Conservation (phyloP, 768 basidiomycete genomes). For the Tricholomella constricta region DNA sequence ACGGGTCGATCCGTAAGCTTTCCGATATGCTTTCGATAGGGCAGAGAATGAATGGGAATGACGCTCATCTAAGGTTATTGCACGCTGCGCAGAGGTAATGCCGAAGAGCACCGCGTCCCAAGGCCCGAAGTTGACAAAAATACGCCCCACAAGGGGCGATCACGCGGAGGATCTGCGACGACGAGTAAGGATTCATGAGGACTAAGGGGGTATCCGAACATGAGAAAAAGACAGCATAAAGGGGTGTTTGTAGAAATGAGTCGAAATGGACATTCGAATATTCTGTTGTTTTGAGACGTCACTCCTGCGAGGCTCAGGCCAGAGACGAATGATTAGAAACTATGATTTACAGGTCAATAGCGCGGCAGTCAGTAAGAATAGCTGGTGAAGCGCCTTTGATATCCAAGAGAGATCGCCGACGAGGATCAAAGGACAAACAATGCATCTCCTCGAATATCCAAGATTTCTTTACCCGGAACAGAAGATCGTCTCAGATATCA, state of each 20-base stretch:
- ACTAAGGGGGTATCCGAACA: neutral
- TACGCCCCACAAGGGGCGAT: neutral
- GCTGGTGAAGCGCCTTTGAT: neutral
- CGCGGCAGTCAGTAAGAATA: neutral
- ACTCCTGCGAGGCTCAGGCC: neutral
- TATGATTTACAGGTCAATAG: neutral
- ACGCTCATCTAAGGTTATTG: neutral
- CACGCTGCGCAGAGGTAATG: neutral
- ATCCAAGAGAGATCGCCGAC: neutral
- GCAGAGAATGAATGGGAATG: neutral
- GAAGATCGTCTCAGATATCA: constrained; percentile 44
- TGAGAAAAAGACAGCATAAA: neutral
- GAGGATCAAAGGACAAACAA: neutral
- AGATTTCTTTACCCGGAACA: neutral
- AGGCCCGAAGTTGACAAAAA: neutral
- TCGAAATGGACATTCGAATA: neutral
- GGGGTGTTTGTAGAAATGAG: neutral
- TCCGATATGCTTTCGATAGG: constrained; percentile 3
- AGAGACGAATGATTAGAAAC: neutral
- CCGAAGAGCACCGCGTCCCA: neutral
- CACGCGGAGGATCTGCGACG: neutral
- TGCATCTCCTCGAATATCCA: neutral
- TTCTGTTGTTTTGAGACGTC: neutral
- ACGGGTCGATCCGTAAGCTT: constrained; percentile 6
- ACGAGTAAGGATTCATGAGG: neutral